A percentile compares a stretch with the other conserved stretches of the same genome.
Evolutionary conservation across 306 rosid genomes (phyloP).

Genomic region (Ormosia semicastrata): DNA sequence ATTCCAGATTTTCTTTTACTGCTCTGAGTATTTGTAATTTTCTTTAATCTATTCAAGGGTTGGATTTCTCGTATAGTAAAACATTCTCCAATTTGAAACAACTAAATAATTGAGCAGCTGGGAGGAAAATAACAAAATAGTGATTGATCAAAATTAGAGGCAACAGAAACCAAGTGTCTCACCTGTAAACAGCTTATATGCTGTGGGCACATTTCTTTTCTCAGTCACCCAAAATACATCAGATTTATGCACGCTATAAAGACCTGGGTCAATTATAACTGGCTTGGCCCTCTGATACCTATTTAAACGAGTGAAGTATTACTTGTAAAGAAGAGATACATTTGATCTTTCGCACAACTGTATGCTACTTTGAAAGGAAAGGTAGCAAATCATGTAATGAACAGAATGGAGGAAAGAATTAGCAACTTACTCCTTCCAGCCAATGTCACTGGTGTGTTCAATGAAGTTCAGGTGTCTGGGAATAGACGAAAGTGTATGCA

Average conservation of each 20-base stretch:
- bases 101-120: not conserved
- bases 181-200: conserved; percentile 74
- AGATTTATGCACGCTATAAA: conserved; percentile 53
- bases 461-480: conserved; percentile 54
- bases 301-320: conserved; percentile 3
- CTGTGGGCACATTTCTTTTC: conserved; percentile 68
- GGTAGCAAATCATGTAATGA: not conserved
- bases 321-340: not conserved
- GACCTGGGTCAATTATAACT: conserved; percentile 52
- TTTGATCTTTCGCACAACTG: conserved; percentile 8
- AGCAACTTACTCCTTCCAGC: conserved; percentile 76
- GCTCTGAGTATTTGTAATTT: not conserved
- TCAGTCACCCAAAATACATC: conserved; percentile 76
- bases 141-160: not conserved
- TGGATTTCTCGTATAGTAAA: not conserved
- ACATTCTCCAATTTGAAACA: not conserved
- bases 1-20: not conserved
- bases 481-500: conserved; percentile 40
- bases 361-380: not conserved
- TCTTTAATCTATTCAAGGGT: not conserved
- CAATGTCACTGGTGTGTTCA: conserved; percentile 74
- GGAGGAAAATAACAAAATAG: not conserved
- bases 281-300: conserved; percentile 60
- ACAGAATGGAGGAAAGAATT: not conserved
- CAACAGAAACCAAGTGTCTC: conserved; percentile 6